Base-by-base conservation (phyloP, 495 filamentous ascomycete species). In the Apodospora peruviana region DNA sequence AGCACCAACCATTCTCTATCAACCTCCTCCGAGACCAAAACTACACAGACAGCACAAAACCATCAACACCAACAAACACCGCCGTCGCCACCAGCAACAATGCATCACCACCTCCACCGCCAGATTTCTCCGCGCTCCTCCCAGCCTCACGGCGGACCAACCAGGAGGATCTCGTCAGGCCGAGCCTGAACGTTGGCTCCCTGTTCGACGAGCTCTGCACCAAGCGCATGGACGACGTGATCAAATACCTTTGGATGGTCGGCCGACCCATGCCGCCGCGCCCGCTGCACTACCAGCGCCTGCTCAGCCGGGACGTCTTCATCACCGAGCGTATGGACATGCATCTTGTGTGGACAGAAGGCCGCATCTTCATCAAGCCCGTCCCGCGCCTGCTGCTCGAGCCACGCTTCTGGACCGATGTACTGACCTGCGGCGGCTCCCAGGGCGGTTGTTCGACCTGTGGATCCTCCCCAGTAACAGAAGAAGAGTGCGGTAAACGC, bases 161-260 rank as follows among this genome's bases (percentile, higher is more conserved):
- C n/a, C n/a, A n/a, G n/a, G n/a, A n/a, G n/a, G n/a, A n/a, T n/a
- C n/a, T n/a, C n/a, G n/a, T n/a, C n/a, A n/a, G n/a, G n/a, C n/a
- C n/a, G n/a, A n/a, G n/a, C n/a, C n/a, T n/a, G n/a, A n/a, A 27
- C n/a, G 16, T 47, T 9, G 44, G 24, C 38, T 41, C 32, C 40
- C 18, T 55, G 16, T 5, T 17, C 14, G 16, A 32, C 34, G 67
- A 71, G 43, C 59, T 69, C 8, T 37, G 56, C 37, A 60, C 67
- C 35, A 18, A 52, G 9, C 61, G 53, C 29, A 53, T 78, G 16
- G 67, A 72, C 29, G 37, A 53, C 7, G 52, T 72, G 7, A 52
- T 67, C 37, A 45, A 57, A 23, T 67, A 59, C 42, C 65, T 81
- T 17, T 78, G 78, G 77, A 34, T 79, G 1, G 73, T 63, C 24